Base-by-base conservation (phyloP, 345 rosid species). In the Melaleuca alternifolia region DNA sequence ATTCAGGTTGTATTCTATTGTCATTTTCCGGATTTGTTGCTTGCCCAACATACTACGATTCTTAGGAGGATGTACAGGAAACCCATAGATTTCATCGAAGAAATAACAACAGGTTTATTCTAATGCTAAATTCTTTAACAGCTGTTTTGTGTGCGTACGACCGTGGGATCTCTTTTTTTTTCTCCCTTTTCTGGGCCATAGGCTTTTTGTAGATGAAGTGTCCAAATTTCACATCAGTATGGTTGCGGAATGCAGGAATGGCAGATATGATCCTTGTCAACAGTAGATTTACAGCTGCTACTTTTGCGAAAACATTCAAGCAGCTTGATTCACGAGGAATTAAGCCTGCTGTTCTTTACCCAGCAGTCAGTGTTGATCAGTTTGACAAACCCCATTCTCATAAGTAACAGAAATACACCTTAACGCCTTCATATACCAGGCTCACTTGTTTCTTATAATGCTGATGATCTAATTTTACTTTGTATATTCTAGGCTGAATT, bases 181-280 rank as follows among this genome's bases (percentile, higher is more conserved):
- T 44, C 20, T 26, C 26, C 16, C 6, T 10, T 41, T 24, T 84
- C 50, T 14, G 15, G 24, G 12, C 44, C 14, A 37, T 44, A 6
- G 46, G 76, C 75, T 76, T 6, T 85, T 61, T 30, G 48, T n/a
- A 71, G 44, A 71, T 12, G 46, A 56, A 37, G 48, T 53, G 12
- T 85, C 12, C 82, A 48, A 56, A 86, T 52, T 83, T 86, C 85
- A 85, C 87, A 86, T 51, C 16, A 51, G 46, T 16, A 37, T 16
- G 14, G 82, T 84, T 88, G 90, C 33, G 50, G 86, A 83, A 48
- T 88, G 86, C 90, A 96, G 98, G 99, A 84, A 95, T 94, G 98
- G 99, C 98, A 76, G 98, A 95, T 91, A 83, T 93, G 95, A 92
- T 95, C 88, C 95, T 96, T 76, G 98, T 97, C 85, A 97, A 97